Percentiles rank a stretch among this genome's conserved stretches.
Evolutionary conservation across 2,329 filamentous ascomycete genomes (phyloP).

Genomic region (Fusarium concolor): DNA sequence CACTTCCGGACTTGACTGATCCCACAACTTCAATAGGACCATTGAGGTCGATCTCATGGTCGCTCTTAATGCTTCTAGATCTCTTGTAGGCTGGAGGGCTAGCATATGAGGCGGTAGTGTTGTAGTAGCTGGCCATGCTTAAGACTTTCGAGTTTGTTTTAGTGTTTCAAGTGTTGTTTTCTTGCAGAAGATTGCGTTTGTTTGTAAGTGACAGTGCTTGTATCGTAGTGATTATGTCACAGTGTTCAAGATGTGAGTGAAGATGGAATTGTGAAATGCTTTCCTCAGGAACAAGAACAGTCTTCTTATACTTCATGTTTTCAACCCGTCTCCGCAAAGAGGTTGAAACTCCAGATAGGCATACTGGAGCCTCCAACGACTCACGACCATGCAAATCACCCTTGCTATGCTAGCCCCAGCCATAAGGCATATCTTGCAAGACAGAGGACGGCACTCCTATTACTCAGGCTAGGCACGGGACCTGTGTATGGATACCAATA

Average conservation of each 20-base stretch:
- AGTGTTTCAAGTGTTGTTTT: background rate
- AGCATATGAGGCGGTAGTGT: slow-evolving; percentile 40
- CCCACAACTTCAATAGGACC: slow-evolving; percentile 62
- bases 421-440: slow-evolving; percentile 35
- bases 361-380: slow-evolving; percentile 18
- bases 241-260: slow-evolving; percentile 6
- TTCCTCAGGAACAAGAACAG: slow-evolving; percentile 24
- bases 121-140: slow-evolving; percentile 47
- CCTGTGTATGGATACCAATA: slow-evolving; percentile 5
- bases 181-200: background rate
- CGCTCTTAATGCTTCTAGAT: slow-evolving; percentile 57
- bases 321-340: slow-evolving; percentile 22
- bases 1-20: slow-evolving; percentile 59
- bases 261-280: slow-evolving; percentile 5
- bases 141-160: background rate
- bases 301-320: slow-evolving; percentile 30
- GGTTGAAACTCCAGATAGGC: slow-evolving; percentile 17
- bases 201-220: background rate
- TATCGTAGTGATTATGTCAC: too few species aligned
- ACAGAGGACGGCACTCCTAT: background rate
- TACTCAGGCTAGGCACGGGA: slow-evolving; percentile 34
- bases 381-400: background rate
- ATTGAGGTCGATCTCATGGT: slow-evolving; percentile 54
- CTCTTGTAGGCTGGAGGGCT: slow-evolving; percentile 44
- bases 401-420: slow-evolving; percentile 5